Evolutionary conservation across 345 rosid species (phyloP).

Genomic region (Citrus cavaleriei): DNA sequence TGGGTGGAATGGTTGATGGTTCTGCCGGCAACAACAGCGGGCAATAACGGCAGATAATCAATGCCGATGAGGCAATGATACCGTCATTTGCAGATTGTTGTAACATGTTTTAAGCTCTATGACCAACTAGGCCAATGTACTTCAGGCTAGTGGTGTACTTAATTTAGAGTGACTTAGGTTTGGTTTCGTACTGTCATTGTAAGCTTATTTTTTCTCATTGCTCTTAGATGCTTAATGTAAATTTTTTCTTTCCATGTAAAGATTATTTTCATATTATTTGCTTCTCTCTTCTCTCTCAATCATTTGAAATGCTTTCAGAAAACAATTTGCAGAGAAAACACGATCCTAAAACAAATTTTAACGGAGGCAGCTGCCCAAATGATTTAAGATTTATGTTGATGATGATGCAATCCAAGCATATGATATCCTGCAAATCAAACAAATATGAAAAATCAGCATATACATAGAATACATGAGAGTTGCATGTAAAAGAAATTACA

Average conservation of each 20-base stretch:
- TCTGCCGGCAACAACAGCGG: constrained; percentile 28
- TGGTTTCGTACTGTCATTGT: constrained; percentile 2
- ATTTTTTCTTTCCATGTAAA: constrained; percentile 8
- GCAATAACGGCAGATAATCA: constrained; percentile 21
- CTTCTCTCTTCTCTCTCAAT: not conserved
- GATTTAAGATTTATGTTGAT: not conserved
- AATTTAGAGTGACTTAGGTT: constrained; percentile 1
- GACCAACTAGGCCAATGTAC: constrained; percentile 5
- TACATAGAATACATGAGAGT: not conserved
- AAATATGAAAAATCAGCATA: constrained; percentile 11
- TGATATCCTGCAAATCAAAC: constrained; percentile 26
- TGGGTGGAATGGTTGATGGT: constrained; percentile 28
- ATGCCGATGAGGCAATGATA: constrained; percentile 9
- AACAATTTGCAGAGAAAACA: not conserved
- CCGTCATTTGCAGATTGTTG: not conserved
- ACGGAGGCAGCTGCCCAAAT: not conserved
- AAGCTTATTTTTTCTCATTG: constrained; percentile 7
- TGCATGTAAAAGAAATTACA: not conserved
- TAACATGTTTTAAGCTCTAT: not conserved
- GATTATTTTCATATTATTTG: not conserved
- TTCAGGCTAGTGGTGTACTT: not conserved
- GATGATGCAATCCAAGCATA: constrained; percentile 1
- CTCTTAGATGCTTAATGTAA: constrained; percentile 20
- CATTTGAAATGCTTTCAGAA: not conserved
- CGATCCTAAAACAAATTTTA: not conserved